Base-by-base conservation (phyloP, 2,329 filamentous ascomycete genomes). In the Phialophora tarda region DNA sequence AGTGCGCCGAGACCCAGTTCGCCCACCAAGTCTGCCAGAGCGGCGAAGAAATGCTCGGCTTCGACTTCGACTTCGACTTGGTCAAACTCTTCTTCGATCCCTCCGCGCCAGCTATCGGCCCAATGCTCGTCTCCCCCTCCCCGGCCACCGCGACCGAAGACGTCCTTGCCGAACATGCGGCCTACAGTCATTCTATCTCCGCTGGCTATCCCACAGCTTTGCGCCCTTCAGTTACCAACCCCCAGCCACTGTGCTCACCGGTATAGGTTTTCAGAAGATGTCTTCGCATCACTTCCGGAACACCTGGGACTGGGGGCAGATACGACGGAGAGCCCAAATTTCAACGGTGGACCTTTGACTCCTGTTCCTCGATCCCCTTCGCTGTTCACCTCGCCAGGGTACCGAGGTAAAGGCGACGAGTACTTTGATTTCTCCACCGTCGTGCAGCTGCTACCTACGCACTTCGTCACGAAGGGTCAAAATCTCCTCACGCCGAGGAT, bases 61-160 rank as follows among this genome's bases (percentile, higher is more conserved):
- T 51, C 38, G 21, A 17, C 56, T 3, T 48, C 48, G 30, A 17
- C 48, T 3, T 51, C 38, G 21, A 17, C 56, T 3, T 48, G 34
- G n/a, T 58, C 23, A 11, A 24, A 32, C 8, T 44, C 55, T 23
- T 28, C 47, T 14, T 12, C n/a, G 11, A 17, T 34, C 44, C 17
- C 32, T 30, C 28, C 51, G 8, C 51, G 47, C 34, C 57, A 60
- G 34, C 14, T 21, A 4, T 41, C 41, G 4, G 30, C 38, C 17
- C 38, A 58, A 28, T 44, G 63, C 58, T 51, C 48, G 14, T 30
- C 23, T 24, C 66, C 68, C 44, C 71, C 70, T 47, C 56, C 56
- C 23, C 66, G 71, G n/a, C 70, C 70, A 14, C 67, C 71, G 10
- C 65, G 71, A 38, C 71, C 71, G n/a, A 65, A 66, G 28, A 69